Evolutionary conservation across 2,329 filamentous ascomycete genomes (phyloP).

Genomic region (Cryphonectria parasitica): DNA sequence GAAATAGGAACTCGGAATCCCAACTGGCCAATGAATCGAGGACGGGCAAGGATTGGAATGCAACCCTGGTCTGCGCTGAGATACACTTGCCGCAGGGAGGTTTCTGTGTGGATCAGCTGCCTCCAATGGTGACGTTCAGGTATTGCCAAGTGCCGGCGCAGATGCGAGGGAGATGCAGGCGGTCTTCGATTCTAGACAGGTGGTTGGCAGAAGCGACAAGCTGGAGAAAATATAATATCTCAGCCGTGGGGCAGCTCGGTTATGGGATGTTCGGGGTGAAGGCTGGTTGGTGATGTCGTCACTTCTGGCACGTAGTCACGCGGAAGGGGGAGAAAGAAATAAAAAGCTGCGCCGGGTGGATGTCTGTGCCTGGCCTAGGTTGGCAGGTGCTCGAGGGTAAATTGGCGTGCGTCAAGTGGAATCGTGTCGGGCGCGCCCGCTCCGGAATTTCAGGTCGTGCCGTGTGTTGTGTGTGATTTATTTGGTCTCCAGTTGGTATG

Average conservation of each 20-base stretch:
- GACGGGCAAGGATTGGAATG: background rate
- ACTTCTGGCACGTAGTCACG: background rate
- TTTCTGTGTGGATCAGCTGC: background rate
- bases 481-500: background rate
- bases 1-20: background rate
- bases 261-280: background rate
- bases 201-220: background rate
- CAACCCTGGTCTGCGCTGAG: background rate
- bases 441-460: conserved; percentile 7
- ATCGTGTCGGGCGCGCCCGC: background rate
- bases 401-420: background rate
- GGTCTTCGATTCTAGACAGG: background rate
- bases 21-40: background rate
- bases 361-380: background rate
- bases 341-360: background rate
- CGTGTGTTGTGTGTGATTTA: background rate
- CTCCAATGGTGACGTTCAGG: background rate
- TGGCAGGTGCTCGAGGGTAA: background rate
- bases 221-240: background rate
- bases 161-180: background rate
- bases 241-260: background rate
- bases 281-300: conserved; percentile 5
- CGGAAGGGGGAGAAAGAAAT: background rate
- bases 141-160: background rate
- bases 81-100: background rate